phyloP scores from a whole-genome alignment of 768 basidiomycete species.

The Chalciporus chontae region DNA sequence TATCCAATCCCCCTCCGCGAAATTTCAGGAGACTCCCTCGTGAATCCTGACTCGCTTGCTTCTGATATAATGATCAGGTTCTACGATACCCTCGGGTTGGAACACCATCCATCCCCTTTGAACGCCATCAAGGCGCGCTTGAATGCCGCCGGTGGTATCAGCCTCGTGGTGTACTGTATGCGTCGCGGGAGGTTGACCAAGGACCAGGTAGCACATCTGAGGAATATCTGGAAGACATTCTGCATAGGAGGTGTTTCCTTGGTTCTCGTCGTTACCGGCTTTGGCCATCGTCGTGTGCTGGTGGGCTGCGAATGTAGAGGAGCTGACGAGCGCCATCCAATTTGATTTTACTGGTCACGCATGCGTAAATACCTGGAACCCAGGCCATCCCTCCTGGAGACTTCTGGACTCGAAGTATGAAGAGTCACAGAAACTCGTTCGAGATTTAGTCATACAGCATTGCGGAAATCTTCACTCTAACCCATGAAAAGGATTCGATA shows the following conservation, averaged over 20 bases:
- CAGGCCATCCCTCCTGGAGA: conserved; percentile 19
- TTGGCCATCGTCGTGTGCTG: conserved; percentile 19
- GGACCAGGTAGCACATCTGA: conserved; percentile 29
- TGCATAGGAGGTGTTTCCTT: conserved; percentile 11
- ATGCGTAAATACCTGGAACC: conserved; percentile 14
- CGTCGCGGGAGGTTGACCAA: conserved; percentile 33
- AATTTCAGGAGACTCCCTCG: neutral
- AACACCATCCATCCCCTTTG: conserved; percentile 15
- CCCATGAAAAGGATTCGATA: conserved; percentile 1
- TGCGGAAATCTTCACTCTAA: conserved; percentile 4
- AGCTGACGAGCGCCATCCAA: conserved; percentile 1
- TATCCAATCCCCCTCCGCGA: conserved; percentile 6
- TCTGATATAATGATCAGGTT: conserved; percentile 7
- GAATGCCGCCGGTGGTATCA: conserved; percentile 10
- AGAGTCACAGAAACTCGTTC: conserved; percentile 12
- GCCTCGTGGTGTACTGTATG: conserved; percentile 37
- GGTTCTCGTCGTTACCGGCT: conserved; percentile 15
- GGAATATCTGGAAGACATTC: conserved; percentile 23
- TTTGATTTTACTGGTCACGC: conserved; percentile 18
- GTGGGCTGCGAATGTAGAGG: conserved; percentile 18
- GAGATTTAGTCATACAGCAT: conserved; percentile 12
- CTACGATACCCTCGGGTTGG: conserved; percentile 21
- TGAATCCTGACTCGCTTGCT: neutral
- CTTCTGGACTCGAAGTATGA: conserved; percentile 14
- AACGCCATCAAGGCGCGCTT: conserved; percentile 10